Percentiles rank a stretch among this genome's conserved stretches.
Evolutionary conservation across 805 yeast genomes (phyloP).

Genomic region (Teunomyces gatunensis): DNA sequence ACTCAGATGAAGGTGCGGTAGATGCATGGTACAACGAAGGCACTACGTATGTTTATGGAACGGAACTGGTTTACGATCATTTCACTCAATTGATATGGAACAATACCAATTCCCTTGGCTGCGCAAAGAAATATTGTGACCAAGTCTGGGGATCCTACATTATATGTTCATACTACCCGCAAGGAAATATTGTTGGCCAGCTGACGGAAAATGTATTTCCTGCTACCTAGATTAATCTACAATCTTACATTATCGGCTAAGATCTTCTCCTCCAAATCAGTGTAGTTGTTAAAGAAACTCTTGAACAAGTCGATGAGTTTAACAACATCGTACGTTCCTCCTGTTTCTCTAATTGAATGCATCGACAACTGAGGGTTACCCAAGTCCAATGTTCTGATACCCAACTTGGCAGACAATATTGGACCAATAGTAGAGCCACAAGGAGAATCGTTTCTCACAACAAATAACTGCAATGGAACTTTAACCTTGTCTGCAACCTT

Average conservation of each 20-base stretch:
- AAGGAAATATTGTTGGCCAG: conserved; percentile 29
- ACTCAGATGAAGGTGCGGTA: conserved; percentile 29
- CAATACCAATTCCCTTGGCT: conserved; percentile 28
- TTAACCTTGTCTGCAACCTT: conserved; percentile 61
- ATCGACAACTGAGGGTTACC: conserved; percentile 91
- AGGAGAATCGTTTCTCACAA: conserved; percentile 88
- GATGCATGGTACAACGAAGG: conserved; percentile 44
- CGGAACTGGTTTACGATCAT: conserved; percentile 30
- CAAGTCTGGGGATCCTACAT: conserved; percentile 35
- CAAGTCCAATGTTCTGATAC: conserved; percentile 81
- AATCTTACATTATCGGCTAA: conserved; percentile 20
- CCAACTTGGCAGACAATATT: conserved; percentile 80
- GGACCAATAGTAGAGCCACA: conserved; percentile 98
- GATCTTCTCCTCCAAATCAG: conserved; percentile 26
- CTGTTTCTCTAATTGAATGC: conserved; percentile 94
- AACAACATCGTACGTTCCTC: conserved; percentile 73
- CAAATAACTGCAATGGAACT: conserved; percentile 89
- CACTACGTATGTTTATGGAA: conserved; percentile 24
- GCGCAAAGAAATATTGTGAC: conserved; percentile 33
- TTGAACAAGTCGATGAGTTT: conserved; percentile 59
- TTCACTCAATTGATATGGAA: conserved; percentile 42
- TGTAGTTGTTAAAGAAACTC: conserved; percentile 50
- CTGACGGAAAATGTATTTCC: conserved; percentile 25
- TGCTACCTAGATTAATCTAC: conserved; percentile 4
- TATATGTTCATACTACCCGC: conserved; percentile 36